Percentiles rank a stretch among this genome's conserved stretches.
These are phyloP conservation scores for Jimgerdemannia flammicorona DNA, from an alignment of 192 early-diverging fungal genomes.

Conservation along the genomic window DNA sequence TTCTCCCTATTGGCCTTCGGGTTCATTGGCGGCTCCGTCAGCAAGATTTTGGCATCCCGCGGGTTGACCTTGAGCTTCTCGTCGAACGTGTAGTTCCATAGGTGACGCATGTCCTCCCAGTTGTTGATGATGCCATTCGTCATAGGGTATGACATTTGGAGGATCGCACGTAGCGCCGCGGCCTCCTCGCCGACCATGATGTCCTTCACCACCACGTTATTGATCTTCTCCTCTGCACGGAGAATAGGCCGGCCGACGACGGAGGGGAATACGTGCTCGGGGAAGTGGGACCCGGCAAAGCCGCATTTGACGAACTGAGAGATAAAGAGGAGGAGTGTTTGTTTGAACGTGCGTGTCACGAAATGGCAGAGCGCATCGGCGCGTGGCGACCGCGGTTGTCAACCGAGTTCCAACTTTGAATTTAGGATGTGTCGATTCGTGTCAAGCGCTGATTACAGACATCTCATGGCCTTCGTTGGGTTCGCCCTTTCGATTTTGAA, in stretches of 20 bases:
- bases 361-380: not conserved
- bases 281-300: slow-evolving; percentile 94
- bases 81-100: slow-evolving; percentile 98
- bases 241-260: slow-evolving; percentile 98
- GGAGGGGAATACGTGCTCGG: slow-evolving; percentile 91
- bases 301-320: slow-evolving; percentile 94
- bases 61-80: slow-evolving; percentile 90
- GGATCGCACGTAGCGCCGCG: slow-evolving; percentile 74
- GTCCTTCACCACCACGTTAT: slow-evolving; percentile 82
- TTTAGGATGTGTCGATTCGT: too few relatives aligned
- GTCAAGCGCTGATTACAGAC: too few relatives aligned
- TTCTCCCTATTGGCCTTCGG: slow-evolving; percentile 86
- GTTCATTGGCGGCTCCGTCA: slow-evolving; percentile 98
- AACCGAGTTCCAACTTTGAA: too few relatives aligned
- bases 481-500: too few relatives aligned
- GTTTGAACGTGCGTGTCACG: not conserved
- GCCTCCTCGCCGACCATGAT: slow-evolving; percentile 99
- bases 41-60: slow-evolving; percentile 84
- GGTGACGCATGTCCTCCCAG: slow-evolving; percentile 96
- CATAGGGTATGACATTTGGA: slow-evolving; percentile 98
- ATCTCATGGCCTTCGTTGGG: too few relatives aligned
- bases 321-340: not conserved
- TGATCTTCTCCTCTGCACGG: slow-evolving; percentile 87
- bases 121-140: slow-evolving; percentile 97
- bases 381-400: not conserved